These are phyloP conservation scores for Rhizopogon vesiculosus DNA, from an alignment of 768 basidiomycete species.

Conservation along the genomic window DNA sequence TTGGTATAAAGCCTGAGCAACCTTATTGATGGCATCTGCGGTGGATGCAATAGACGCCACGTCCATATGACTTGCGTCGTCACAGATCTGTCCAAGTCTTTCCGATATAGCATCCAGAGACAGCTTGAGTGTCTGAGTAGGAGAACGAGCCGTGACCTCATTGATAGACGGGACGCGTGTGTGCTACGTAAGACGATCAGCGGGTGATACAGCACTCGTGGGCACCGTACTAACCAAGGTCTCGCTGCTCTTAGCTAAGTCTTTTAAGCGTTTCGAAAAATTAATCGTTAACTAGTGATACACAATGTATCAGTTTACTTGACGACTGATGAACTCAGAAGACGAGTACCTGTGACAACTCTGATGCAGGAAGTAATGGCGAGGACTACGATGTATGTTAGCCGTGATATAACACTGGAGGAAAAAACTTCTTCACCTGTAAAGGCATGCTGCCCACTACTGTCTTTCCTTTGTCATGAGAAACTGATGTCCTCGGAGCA, in stretches of 20 bases:
- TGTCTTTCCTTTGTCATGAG: conserved; percentile 8
- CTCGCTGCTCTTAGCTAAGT: conserved; percentile 14
- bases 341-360: conserved; percentile 21
- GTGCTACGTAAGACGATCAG: conserved; percentile 13
- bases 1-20: conserved; percentile 55
- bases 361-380: conserved; percentile 24
- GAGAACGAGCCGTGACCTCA: conserved; percentile 14
- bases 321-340: neutral
- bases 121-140: conserved; percentile 46
- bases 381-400: conserved; percentile 7
- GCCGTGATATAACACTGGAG: neutral
- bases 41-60: conserved; percentile 45
- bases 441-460: conserved; percentile 16
- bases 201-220: neutral
- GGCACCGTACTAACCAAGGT: conserved; percentile 5
- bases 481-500: neutral
- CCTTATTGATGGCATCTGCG: conserved; percentile 68
- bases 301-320: conserved; percentile 1
- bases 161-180: conserved; percentile 7
- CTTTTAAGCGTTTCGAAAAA: conserved; percentile 7
- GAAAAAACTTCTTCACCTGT: conserved; percentile 6
- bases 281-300: conserved; percentile 16
- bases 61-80: conserved; percentile 36
- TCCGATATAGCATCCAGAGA: conserved; percentile 49
- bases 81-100: conserved; percentile 42